Conservation (phyloP, 148 eudicot species). For the Amaranthus cruentus region DNA sequence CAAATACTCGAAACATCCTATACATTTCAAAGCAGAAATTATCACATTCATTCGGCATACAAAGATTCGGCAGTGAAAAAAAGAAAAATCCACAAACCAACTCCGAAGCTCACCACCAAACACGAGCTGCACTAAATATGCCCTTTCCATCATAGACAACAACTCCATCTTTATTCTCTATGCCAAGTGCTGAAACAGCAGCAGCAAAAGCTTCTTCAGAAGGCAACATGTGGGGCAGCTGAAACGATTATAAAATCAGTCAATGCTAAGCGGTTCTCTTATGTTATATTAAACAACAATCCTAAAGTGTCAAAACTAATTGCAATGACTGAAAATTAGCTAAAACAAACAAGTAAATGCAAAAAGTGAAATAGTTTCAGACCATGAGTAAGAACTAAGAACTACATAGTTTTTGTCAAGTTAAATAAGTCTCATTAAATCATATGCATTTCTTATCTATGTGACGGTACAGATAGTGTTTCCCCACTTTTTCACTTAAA, state of each 20-base stretch:
- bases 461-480: too few relatives aligned
- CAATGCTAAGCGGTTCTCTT: neutral
- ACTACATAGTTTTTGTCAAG: too few relatives aligned
- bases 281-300: neutral
- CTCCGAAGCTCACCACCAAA: slow-evolving; percentile 79
- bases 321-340: neutral
- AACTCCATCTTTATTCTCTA: slow-evolving; percentile 77
- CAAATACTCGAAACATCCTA: slow-evolving; percentile 99
- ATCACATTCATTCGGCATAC: slow-evolving; percentile 8
- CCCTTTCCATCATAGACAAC: slow-evolving; percentile 99
- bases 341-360: neutral
- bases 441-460: too few relatives aligned
- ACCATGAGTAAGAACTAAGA: neutral
- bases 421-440: too few relatives aligned
- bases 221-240: slow-evolving; percentile 99
- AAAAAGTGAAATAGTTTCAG: neutral
- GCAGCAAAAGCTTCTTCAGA: slow-evolving; percentile 98
- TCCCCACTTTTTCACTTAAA: too few relatives aligned
- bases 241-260: slow-evolving; percentile 26
- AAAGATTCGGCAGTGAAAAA: neutral
- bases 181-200: slow-evolving; percentile 97
- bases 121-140: slow-evolving; percentile 94
- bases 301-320: neutral
- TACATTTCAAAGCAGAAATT: slow-evolving; percentile 16
- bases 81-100: neutral